These are phyloP conservation scores for Meripilus lineatus DNA, from an alignment of 1,284 basidiomycete genomes.

Conservation along the genomic window DNA sequence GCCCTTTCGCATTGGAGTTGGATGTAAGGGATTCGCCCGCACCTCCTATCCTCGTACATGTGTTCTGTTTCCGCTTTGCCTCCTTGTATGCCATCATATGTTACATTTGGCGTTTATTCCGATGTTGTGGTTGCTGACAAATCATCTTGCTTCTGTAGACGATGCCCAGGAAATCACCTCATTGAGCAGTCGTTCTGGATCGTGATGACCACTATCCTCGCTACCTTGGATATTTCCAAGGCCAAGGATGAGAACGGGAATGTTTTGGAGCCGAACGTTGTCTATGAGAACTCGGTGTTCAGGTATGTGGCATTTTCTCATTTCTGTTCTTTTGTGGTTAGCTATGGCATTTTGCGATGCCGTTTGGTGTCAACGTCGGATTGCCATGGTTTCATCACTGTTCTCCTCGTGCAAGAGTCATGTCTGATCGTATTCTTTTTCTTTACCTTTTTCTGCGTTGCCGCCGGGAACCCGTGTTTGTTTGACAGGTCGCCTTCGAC, in stretches of 20 bases:
- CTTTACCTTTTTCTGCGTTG: not conserved
- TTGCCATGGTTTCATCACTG: conserved; percentile 2
- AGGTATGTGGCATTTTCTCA: conserved; percentile 26
- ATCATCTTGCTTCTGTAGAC: not conserved
- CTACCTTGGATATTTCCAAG: conserved; percentile 34
- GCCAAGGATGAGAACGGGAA: conserved; percentile 31
- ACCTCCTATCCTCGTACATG: too few species aligned
- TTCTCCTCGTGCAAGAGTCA: too few species aligned
- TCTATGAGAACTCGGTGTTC: conserved; percentile 33
- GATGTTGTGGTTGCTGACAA: not conserved
- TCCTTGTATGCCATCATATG: not conserved
- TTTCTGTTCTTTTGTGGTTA: not conserved
- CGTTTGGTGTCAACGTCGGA: too few species aligned
- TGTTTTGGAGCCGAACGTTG: conserved; percentile 30
- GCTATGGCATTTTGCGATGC: not conserved
- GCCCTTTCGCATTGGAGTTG: not conserved
- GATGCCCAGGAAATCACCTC: conserved; percentile 38
- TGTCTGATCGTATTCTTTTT: not conserved
- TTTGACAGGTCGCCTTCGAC: conserved; percentile 4
- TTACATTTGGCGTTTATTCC: not conserved
- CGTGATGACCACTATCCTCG: conserved; percentile 33
- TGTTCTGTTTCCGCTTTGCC: not conserved
- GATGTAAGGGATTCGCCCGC: too few species aligned
- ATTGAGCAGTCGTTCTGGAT: conserved; percentile 40
- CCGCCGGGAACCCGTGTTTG: too few species aligned